Conservation (phyloP, 768 basidiomycete genomes). For the Tephrocybe sp. region DNA sequence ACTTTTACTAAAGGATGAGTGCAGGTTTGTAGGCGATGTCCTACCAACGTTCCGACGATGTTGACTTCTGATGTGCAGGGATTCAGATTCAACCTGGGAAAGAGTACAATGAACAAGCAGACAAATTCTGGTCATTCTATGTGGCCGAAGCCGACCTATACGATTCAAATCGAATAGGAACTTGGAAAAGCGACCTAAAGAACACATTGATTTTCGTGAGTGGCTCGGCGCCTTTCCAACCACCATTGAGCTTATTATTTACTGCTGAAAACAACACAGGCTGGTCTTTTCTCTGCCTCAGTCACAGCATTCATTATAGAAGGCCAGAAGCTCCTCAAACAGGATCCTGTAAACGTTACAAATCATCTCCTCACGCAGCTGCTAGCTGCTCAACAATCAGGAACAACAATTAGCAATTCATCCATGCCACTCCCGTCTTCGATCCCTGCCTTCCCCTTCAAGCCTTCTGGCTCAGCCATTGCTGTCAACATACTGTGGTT, state of each 20-base stretch:
- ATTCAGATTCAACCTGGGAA: no score
- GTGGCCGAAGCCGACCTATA: slow-evolving; percentile 2
- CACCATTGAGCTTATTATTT: neutral
- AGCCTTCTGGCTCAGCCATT: slow-evolving; percentile 16
- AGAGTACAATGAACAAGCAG: neutral
- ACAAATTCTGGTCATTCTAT: slow-evolving; percentile 9
- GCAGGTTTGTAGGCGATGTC: no score
- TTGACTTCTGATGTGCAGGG: no score
- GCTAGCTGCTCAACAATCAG: slow-evolving; percentile 2
- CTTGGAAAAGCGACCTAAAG: slow-evolving; percentile 19
- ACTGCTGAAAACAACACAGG: slow-evolving; percentile 19
- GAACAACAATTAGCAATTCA: neutral
- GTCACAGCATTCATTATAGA: slow-evolving; percentile 36
- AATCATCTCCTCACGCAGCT: slow-evolving; percentile 23
- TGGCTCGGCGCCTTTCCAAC: neutral
- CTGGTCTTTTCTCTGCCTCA: slow-evolving; percentile 39
- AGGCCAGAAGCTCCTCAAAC: slow-evolving; percentile 29
- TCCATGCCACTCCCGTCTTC: neutral
- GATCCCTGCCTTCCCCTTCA: slow-evolving; percentile 3
- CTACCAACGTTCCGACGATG: no score
- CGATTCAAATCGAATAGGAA: slow-evolving; percentile 1
- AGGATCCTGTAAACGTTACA: slow-evolving; percentile 24
- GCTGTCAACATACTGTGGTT: slow-evolving; percentile 29
- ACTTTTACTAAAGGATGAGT: no score
- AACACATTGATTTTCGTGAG: slow-evolving; percentile 27